Evolutionary conservation across 2,329 filamentous ascomycete genomes (phyloP), one percentile per base, ranked within the genome.

Genomic region (Bimuria novae-zelandiae): DNA sequence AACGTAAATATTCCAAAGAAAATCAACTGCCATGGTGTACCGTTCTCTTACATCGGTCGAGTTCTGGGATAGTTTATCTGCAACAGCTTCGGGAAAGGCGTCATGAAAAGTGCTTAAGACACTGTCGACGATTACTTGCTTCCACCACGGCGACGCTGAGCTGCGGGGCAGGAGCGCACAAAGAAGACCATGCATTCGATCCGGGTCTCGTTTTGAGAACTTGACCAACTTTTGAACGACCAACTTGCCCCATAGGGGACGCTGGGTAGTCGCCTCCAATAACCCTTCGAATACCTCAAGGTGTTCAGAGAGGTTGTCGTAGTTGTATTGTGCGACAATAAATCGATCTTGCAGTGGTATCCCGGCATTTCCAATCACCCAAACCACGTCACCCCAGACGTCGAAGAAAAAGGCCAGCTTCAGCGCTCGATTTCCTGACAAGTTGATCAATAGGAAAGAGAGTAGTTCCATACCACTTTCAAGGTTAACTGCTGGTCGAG

Each of bases 151-250:
- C 2, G 40, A 17, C 29, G 40, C 23, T 30, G n/a, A 10, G n/a
- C 40, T 12, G n/a, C 25, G 30, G 3, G 30, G n/a, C 10, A 43
- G n/a, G 11, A 43, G 19, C 14, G 40, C 25, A 30, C 40, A 25
- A 25, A 43, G 11, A 43, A 43, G 40, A 30, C 40, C 29, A 12
- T 43, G 30, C 40, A 43, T 32, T 4, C 40, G 40, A 43, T 43
- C 16, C 8, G 21, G n/a, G 7, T 30, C 3, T 12, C 40, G n/a
- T 29, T 27, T 29, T 30, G 40, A 23, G 25, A 29, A 30, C 10
- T 8, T 4, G 12, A 43, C 19, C 8, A 43, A 12, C 7, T 8
- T 5, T 12, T 21, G 4, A 12, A 21, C 7, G 30, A 43, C 10
- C 12, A 4, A 1, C 4, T 14, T 43, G 10, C 40, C 40, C 40